A percentile compares a stretch with the other conserved stretches of the same genome.
phyloP scores from a whole-genome alignment of 2,329 filamentous ascomycete species.

The Epichloe baconii region DNA sequence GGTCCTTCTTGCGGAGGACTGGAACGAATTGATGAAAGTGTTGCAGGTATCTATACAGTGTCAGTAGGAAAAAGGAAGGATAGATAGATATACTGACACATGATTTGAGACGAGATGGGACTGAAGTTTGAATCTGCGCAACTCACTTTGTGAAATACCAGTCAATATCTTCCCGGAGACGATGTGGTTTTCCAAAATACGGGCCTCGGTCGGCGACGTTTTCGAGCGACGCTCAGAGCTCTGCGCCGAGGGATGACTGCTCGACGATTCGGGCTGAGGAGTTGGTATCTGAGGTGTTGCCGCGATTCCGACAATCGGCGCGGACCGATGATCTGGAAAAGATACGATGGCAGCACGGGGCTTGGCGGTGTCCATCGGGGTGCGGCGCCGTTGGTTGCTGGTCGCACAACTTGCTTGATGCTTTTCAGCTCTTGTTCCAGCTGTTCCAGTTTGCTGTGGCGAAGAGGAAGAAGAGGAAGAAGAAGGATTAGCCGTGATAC shows the following conservation, averaged over 20 bases:
- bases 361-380: constrained; percentile 14
- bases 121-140: not conserved
- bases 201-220: constrained; percentile 21
- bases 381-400: constrained; percentile 9
- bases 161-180: constrained; percentile 41
- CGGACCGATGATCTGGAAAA: constrained; percentile 10
- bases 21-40: constrained; percentile 40
- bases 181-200: constrained; percentile 32
- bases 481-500: too few species aligned
- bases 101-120: not conserved
- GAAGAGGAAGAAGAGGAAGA: too few species aligned
- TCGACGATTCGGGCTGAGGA: constrained; percentile 15
- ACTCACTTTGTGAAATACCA: constrained; percentile 39
- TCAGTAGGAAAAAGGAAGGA: not conserved
- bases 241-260: constrained; percentile 3
- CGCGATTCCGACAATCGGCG: constrained; percentile 5
- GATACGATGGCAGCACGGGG: constrained; percentile 12
- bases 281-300: constrained; percentile 9
- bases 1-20: constrained; percentile 34
- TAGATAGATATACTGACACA: not conserved
- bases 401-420: constrained; percentile 38
- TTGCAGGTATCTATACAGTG: constrained; percentile 31
- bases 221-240: constrained; percentile 11
- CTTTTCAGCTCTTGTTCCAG: constrained; percentile 40
- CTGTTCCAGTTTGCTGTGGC: constrained; percentile 38